Evolutionary conservation across 2,329 filamentous ascomycete genomes (phyloP).

Genomic region (Calonectria multiphialidica): DNA sequence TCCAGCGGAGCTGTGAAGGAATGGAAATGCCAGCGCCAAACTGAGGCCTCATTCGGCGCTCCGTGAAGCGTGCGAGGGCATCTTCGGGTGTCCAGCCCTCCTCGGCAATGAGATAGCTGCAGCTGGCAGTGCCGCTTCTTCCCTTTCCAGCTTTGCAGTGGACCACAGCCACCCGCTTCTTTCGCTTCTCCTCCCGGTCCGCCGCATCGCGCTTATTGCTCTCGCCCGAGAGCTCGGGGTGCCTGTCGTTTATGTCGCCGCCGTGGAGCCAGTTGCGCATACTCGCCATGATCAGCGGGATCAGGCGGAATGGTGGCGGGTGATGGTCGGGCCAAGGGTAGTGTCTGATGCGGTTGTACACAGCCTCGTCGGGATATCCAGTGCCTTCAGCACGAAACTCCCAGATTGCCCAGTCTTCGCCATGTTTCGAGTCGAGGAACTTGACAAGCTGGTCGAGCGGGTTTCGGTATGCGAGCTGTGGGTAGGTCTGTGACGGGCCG

Average conservation of each 20-base stretch:
- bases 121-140: slow-evolving; percentile 87
- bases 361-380: slow-evolving; percentile 91
- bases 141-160: slow-evolving; percentile 99
- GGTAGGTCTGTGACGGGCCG: slow-evolving; percentile 89
- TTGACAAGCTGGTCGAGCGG: slow-evolving; percentile 87
- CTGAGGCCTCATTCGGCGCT: slow-evolving; percentile 86
- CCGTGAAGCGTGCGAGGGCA: slow-evolving; percentile 73
- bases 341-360: slow-evolving; percentile 87
- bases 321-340: slow-evolving; percentile 99
- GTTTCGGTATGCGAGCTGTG: slow-evolving; percentile 93
- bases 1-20: slow-evolving; percentile 89
- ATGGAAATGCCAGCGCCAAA: slow-evolving; percentile 95
- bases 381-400: slow-evolving; percentile 98
- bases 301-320: slow-evolving; percentile 89
- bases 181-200: slow-evolving; percentile 50
- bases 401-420: slow-evolving; percentile 91
- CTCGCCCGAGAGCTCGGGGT: slow-evolving; percentile 9
- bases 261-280: slow-evolving; percentile 90
- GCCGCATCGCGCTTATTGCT: slow-evolving; percentile 33
- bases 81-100: slow-evolving; percentile 71
- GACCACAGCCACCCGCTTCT: slow-evolving; percentile 81
- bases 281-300: slow-evolving; percentile 89
- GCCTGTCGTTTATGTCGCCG: slow-evolving; percentile 52
- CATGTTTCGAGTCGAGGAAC: slow-evolving; percentile 90
- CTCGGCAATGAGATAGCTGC: slow-evolving; percentile 91